A percentile compares a stretch with the other conserved stretches of the same genome.
phyloP scores from a whole-genome alignment of 345 rosid species.

The Citrus medica region DNA sequence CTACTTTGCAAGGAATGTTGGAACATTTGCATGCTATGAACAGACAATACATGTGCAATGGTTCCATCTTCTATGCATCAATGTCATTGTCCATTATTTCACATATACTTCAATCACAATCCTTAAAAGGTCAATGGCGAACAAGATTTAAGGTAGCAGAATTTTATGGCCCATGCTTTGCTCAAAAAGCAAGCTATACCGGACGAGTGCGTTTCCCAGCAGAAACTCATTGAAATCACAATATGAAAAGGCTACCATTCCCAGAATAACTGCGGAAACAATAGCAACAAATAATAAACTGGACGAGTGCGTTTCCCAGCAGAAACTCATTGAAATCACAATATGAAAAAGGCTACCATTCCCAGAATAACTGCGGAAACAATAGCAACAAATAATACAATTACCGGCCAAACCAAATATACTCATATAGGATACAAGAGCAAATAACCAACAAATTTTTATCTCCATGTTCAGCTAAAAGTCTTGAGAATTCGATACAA shows the following conservation, averaged over 20 bases:
- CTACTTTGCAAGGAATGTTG: neutral
- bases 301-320: conserved; percentile 1
- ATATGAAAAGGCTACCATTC: neutral
- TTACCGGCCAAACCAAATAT: no score
- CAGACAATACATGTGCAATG: neutral
- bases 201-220: conserved; percentile 1
- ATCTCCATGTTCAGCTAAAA: conserved; percentile 1
- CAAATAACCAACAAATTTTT: neutral
- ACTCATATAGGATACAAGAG: no score
- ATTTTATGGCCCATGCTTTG: neutral
- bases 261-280: neutral
- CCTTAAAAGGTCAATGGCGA: neutral
- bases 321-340: neutral
- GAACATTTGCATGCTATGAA: neutral
- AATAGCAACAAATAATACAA: neutral
- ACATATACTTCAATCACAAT: neutral
- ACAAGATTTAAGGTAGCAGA: neutral
- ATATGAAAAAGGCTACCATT: neutral
- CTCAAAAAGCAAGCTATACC: neutral
- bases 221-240: neutral
- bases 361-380: neutral
- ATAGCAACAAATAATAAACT: neutral
- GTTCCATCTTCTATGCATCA: neutral
- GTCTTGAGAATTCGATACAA: neutral
- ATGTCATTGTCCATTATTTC: neutral